These are phyloP conservation scores for Cercospora sp. DNA, from an alignment of 2,329 filamentous ascomycete species.

Conservation along the genomic window DNA sequence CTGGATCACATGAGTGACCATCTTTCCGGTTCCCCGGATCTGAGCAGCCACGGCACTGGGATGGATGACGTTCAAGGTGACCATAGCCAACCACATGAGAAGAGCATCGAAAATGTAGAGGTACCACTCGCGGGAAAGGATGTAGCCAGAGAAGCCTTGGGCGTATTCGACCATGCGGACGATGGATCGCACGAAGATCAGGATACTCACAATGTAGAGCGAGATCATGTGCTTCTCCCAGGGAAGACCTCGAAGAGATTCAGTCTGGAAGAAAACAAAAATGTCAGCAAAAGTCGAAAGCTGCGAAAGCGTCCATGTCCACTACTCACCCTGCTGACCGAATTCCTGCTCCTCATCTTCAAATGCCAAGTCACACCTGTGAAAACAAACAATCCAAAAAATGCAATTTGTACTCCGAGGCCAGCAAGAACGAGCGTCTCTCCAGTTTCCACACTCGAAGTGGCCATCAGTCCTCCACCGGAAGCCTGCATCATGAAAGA, in stretches of 20 bases:
- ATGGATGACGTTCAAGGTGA: constrained; percentile 20
- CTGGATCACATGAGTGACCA: constrained; percentile 16
- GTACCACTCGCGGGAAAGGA: constrained; percentile 42
- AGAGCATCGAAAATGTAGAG: constrained; percentile 28
- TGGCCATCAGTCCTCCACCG: constrained; percentile 17
- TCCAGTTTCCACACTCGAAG: constrained; percentile 36
- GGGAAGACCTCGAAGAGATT: constrained; percentile 5
- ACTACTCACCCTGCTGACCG: constrained; percentile 20
- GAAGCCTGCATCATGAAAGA: constrained; percentile 48
- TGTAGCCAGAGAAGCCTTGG: constrained; percentile 46
- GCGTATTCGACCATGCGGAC: constrained; percentile 54
- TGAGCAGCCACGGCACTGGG: constrained; percentile 22
- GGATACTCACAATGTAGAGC: constrained; percentile 46
- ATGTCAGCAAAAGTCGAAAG: background rate
- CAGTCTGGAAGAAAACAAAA: background rate
- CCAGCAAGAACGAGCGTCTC: constrained; percentile 52
- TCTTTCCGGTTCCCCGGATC: constrained; percentile 19
- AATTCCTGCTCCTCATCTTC: constrained; percentile 23
- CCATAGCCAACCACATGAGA: constrained; percentile 23
- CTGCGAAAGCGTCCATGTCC: background rate
- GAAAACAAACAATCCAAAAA: constrained; percentile 53
- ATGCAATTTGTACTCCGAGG: constrained; percentile 52
- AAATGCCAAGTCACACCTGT: constrained; percentile 35
- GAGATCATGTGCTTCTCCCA: constrained; percentile 44
- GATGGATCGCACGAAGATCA: constrained; percentile 53